These are phyloP conservation scores for Baorangia bicolor DNA, from an alignment of 768 basidiomycete genomes.

Conservation along the genomic window DNA sequence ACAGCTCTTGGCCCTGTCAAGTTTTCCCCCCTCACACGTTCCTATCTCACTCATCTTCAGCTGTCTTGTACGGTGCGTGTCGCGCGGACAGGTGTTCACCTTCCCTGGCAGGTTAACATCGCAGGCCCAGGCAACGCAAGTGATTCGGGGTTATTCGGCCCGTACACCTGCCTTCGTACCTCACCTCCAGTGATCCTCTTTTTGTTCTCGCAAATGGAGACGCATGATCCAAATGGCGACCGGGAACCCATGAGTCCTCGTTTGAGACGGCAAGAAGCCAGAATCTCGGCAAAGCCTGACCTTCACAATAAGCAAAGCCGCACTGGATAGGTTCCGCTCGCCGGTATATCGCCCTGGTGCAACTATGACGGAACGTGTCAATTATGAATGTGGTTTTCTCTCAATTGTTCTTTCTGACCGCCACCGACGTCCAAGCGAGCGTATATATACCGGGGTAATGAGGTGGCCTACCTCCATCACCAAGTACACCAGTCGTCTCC, in stretches of 20 bases:
- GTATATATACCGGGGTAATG: slow-evolving; percentile 13
- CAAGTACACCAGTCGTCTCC: slow-evolving; percentile 7
- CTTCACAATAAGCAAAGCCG: slow-evolving; percentile 21
- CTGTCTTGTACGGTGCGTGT: background rate
- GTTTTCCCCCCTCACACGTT: background rate
- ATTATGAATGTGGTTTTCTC: slow-evolving; percentile 2
- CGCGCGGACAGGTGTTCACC: background rate
- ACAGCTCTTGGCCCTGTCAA: no score
- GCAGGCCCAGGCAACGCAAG: background rate
- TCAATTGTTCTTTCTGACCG: slow-evolving; percentile 15
- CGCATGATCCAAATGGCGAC: slow-evolving; percentile 2
- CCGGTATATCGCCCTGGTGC: background rate
- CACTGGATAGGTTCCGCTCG: slow-evolving; percentile 4
- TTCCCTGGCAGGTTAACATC: background rate
- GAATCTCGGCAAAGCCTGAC: background rate
- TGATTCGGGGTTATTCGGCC: background rate
- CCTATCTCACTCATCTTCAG: background rate
- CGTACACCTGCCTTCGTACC: background rate
- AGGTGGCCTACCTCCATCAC: background rate
- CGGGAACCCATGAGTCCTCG: background rate
- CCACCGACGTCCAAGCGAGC: background rate
- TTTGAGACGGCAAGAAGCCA: background rate
- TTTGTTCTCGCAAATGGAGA: slow-evolving; percentile 23
- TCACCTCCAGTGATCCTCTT: slow-evolving; percentile 5
- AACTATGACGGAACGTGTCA: background rate